phyloP scores from a whole-genome alignment of 2,329 filamentous ascomycete genomes.

The Ciborinia camelliae region DNA sequence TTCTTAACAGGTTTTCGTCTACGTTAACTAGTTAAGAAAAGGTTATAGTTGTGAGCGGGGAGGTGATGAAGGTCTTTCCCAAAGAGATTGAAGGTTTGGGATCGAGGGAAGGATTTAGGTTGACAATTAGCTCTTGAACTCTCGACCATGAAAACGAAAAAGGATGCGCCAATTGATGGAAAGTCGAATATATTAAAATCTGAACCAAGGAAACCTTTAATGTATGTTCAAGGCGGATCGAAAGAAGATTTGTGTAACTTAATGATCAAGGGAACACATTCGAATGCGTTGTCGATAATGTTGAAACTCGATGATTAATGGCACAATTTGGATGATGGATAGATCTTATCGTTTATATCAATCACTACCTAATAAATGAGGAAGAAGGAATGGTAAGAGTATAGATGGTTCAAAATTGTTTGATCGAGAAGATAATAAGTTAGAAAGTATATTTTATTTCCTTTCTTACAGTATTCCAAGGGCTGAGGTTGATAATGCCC shows the following conservation, averaged over 20 bases:
- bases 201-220: background rate
- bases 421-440: background rate
- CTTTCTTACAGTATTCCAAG: background rate
- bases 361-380: no score
- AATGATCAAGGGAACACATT: slow-evolving; percentile 11
- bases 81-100: background rate
- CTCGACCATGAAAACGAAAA: background rate
- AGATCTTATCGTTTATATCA: background rate
- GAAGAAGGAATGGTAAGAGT: background rate
- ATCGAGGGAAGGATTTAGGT: slow-evolving; percentile 10
- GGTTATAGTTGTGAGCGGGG: background rate
- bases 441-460: background rate
- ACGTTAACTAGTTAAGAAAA: background rate
- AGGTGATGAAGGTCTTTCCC: background rate
- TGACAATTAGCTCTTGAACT: background rate
- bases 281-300: slow-evolving; percentile 17
- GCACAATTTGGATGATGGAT: background rate
- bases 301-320: slow-evolving; percentile 11
- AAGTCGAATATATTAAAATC: background rate
- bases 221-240: slow-evolving; percentile 1
- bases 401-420: no score
- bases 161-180: slow-evolving; percentile 5
- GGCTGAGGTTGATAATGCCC: no score
- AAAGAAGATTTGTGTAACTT: slow-evolving; percentile 16
- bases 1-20: no score